Percentiles rank a stretch among this genome's conserved stretches.
These are phyloP conservation scores for Boletus reticulatus DNA, from an alignment of 768 basidiomycete species.

Conservation along the genomic window DNA sequence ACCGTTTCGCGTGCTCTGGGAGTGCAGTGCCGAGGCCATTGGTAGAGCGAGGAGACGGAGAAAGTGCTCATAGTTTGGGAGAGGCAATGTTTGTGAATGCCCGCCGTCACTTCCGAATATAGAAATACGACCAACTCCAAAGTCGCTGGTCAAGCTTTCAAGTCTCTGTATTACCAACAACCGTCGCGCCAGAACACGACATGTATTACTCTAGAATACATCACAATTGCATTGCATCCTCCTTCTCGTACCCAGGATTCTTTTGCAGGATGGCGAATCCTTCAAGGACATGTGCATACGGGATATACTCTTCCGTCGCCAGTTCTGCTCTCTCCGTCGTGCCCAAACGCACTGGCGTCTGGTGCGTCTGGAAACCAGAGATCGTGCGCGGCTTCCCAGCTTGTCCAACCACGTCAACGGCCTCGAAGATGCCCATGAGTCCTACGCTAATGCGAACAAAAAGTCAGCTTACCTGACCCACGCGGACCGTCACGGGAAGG, in stretches of 20 bases:
- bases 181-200: too few species aligned
- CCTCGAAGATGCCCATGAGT: slow-evolving; percentile 41
- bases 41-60: slow-evolving; percentile 18
- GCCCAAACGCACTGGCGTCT: slow-evolving; percentile 92
- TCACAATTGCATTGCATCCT: slow-evolving; percentile 79
- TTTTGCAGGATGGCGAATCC: slow-evolving; percentile 91
- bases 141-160: too few species aligned
- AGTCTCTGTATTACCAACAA: too few species aligned
- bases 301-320: slow-evolving; percentile 95
- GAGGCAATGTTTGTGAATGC: too few species aligned
- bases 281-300: slow-evolving; percentile 87
- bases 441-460: not conserved
- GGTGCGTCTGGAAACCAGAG: slow-evolving; percentile 97
- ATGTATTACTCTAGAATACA: not conserved
- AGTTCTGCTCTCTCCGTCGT: slow-evolving; percentile 94
- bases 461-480: slow-evolving; percentile 69
- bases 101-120: too few species aligned
- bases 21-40: slow-evolving; percentile 23
- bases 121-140: too few species aligned
- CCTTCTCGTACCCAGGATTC: slow-evolving; percentile 87
- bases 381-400: slow-evolving; percentile 97
- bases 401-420: slow-evolving; percentile 96
- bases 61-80: slow-evolving; percentile 9
- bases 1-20: slow-evolving; percentile 21
- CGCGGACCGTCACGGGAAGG: slow-evolving; percentile 88